These are phyloP conservation scores for Micromonas pusilla DNA, from an alignment of 139 green algal genomes.

Conservation along the genomic window DNA sequence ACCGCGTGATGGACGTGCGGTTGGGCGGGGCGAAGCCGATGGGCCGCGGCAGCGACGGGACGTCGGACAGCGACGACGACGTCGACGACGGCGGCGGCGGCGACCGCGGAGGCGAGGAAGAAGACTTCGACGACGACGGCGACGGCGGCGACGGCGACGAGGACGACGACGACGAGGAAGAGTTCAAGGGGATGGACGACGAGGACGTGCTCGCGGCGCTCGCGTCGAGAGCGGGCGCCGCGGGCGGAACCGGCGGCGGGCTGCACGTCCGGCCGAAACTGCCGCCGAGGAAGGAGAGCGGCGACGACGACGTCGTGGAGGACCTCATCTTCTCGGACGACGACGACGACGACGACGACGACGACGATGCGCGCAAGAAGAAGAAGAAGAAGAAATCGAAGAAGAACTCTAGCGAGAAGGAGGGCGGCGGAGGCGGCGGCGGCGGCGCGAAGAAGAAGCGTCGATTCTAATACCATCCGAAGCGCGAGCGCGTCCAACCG, in stretches of 20 bases:
- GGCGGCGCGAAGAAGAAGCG: too few species aligned
- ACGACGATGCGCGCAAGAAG: background rate
- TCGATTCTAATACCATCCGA: too few species aligned
- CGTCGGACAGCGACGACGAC: background rate
- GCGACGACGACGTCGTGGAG: slow-evolving; percentile 4
- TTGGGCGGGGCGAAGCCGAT: background rate
- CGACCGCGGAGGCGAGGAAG: background rate
- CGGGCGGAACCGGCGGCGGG: background rate
- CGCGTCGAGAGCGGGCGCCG: background rate
- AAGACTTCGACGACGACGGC: background rate
- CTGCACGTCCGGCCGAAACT: background rate
- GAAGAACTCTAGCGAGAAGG: too few species aligned
- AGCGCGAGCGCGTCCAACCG: too few species aligned
- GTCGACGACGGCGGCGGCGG: background rate
- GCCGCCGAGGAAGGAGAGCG: background rate
- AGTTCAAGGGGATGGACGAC: slow-evolving; percentile 5
- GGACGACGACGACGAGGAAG: slow-evolving; percentile 14
- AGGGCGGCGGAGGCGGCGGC: too few species aligned
- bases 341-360: background rate
- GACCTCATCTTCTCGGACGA: background rate
- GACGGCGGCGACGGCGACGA: background rate
- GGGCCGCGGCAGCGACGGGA: background rate
- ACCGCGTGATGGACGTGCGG: background rate
- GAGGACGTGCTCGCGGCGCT: background rate
- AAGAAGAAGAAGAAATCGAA: slow-evolving; percentile 11